These are phyloP conservation scores for Marasmius oreades DNA, from an alignment of 1,284 basidiomycete species.

Conservation along the genomic window DNA sequence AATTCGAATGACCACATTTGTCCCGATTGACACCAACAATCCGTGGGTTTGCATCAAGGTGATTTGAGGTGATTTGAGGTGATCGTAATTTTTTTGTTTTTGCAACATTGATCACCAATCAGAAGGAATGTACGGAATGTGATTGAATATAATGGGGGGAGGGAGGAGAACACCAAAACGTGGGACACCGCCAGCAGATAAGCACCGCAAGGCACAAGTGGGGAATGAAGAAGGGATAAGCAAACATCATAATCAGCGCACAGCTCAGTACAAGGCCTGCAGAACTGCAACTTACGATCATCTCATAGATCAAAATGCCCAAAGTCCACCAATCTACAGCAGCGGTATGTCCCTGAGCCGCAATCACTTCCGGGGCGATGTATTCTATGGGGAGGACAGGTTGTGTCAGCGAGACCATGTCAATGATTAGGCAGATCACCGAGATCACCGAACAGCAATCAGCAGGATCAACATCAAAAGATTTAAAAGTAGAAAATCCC, in stretches of 20 bases:
- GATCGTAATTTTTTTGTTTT: background rate
- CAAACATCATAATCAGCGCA: background rate
- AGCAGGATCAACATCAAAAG: background rate
- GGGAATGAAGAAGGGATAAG: background rate
- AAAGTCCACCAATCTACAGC: constrained; percentile 99
- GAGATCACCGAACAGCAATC: background rate
- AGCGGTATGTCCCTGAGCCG: constrained; percentile 94
- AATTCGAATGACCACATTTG: background rate
- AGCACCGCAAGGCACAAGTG: background rate
- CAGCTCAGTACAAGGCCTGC: background rate
- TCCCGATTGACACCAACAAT: background rate
- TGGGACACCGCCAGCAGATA: background rate
- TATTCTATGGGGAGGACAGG: constrained; percentile 63
- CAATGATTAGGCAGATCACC: background rate
- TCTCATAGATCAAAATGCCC: constrained; percentile 98
- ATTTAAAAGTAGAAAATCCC: background rate
- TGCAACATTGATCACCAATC: background rate
- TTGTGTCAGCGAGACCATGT: too few relatives aligned
- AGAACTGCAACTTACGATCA: constrained; percentile 80
- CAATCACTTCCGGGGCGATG: constrained; percentile 98
- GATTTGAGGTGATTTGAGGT: background rate
- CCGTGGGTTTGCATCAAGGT: background rate
- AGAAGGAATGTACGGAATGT: background rate
- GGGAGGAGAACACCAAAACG: background rate
- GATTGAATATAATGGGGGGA: background rate